A percentile compares a stretch with the other conserved stretches of the same genome.
These are phyloP conservation scores for Ziziphus jujuba DNA, from an alignment of 306 rosid genomes.

Conservation along the genomic window DNA sequence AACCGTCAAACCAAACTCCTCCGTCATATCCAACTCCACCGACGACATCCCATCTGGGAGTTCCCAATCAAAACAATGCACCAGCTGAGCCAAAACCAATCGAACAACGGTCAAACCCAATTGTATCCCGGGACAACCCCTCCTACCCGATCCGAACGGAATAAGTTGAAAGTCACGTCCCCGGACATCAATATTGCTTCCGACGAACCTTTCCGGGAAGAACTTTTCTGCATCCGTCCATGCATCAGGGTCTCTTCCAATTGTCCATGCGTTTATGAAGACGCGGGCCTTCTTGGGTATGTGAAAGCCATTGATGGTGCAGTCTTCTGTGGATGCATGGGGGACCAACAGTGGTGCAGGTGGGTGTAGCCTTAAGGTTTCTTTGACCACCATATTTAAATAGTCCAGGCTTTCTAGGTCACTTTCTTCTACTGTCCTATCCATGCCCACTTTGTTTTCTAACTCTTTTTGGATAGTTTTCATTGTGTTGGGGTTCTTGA, in stretches of 20 bases:
- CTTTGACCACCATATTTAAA: conserved; percentile 21
- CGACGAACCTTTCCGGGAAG: conserved; percentile 18
- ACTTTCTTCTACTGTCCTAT: conserved; percentile 7
- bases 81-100: conserved; percentile 36
- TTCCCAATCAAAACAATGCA: conserved; percentile 30
- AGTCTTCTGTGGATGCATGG: conserved; percentile 31
- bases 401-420: conserved; percentile 7
- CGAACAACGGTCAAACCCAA: conserved; percentile 31
- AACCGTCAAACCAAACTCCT: conserved; percentile 35
- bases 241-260: conserved; percentile 10
- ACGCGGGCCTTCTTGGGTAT: conserved; percentile 32
- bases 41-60: conserved; percentile 12
- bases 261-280: conserved; percentile 12
- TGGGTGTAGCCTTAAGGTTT: conserved; percentile 23
- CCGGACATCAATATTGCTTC: conserved; percentile 1
- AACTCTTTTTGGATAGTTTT: conserved; percentile 13
- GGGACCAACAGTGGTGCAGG: conserved; percentile 29
- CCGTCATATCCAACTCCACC: conserved; percentile 19
- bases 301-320: conserved; percentile 31
- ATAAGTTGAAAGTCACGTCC: conserved; percentile 19
- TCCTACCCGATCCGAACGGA: conserved; percentile 28
- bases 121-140: conserved; percentile 44
- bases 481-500: conserved; percentile 11
- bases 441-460: conserved; percentile 7
- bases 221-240: conserved; percentile 21